These are phyloP conservation scores for Penicillium longicatenatum DNA, from an alignment of 495 filamentous ascomycete species.

Conservation along the genomic window DNA sequence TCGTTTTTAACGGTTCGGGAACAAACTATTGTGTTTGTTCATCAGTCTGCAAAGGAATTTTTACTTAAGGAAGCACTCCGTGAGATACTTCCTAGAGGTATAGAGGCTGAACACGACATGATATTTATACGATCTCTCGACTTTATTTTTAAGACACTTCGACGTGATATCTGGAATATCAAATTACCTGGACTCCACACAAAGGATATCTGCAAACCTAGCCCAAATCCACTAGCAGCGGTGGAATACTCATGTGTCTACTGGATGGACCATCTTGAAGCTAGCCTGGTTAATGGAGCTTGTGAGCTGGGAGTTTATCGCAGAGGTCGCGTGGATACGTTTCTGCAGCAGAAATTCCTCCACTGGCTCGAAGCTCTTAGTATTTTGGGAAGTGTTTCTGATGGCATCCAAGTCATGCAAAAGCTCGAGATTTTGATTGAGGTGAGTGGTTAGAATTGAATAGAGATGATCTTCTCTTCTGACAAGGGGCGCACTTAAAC, in stretches of 20 bases:
- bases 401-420: slow-evolving; percentile 19
- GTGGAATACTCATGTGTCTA: slow-evolving; percentile 1
- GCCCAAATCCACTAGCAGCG: slow-evolving; percentile 1
- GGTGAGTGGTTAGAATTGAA: slow-evolving; percentile 7
- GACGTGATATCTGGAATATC: slow-evolving; percentile 3
- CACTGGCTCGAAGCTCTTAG: slow-evolving; percentile 41
- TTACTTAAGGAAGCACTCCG: background rate
- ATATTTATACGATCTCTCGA: slow-evolving; percentile 2
- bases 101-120: background rate
- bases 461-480: background rate
- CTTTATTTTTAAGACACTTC: slow-evolving; percentile 1
- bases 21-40: slow-evolving; percentile 3
- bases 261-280: slow-evolving; percentile 3
- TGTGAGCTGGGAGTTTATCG: background rate
- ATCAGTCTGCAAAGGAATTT: slow-evolving; percentile 14
- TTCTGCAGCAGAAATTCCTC: slow-evolving; percentile 21
- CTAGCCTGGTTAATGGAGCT: background rate
- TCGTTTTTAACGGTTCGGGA: slow-evolving; percentile 10
- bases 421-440: slow-evolving; percentile 12
- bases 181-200: background rate
- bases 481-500: slow-evolving; percentile 7
- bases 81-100: background rate
- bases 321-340: slow-evolving; percentile 1
- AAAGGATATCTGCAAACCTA: background rate
- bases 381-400: slow-evolving; percentile 26